phyloP scores from a whole-genome alignment of 2,329 filamentous ascomycete genomes.

The Phaeosphaeria sp. region DNA sequence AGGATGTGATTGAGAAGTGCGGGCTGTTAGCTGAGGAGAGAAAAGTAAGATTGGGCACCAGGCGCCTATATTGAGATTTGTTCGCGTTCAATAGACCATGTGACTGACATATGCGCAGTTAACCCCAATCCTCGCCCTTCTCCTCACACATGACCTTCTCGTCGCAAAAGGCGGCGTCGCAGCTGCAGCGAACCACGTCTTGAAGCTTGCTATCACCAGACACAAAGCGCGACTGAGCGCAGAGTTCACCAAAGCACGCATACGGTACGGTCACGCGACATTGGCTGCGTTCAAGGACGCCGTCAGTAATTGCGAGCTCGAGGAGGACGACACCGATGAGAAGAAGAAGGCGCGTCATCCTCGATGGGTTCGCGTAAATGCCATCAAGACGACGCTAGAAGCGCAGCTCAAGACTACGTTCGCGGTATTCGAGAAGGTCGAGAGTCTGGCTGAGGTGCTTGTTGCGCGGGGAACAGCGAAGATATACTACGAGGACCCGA shows the following conservation, averaged over 20 bases:
- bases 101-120: constrained; percentile 61
- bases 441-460: constrained; percentile 65
- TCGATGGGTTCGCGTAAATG: constrained; percentile 92
- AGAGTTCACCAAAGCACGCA: constrained; percentile 80
- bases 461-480: constrained; percentile 51
- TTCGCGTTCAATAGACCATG: not conserved
- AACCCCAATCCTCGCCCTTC: constrained; percentile 77
- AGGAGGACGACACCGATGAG: constrained; percentile 42
- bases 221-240: constrained; percentile 83
- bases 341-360: constrained; percentile 66
- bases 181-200: constrained; percentile 77
- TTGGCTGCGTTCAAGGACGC: constrained; percentile 69
- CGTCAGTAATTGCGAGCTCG: constrained; percentile 56
- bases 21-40: constrained; percentile 79
- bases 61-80: not conserved
- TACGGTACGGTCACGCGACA: constrained; percentile 73
- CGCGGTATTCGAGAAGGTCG: constrained; percentile 64
- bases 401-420: constrained; percentile 81
- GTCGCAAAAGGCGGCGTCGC: constrained; percentile 83
- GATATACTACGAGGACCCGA: constrained; percentile 73
- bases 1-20: constrained; percentile 86
- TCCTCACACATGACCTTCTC: constrained; percentile 86
- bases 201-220: constrained; percentile 75
- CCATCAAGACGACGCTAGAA: constrained; percentile 72
- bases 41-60: constrained; percentile 66